phyloP scores from a whole-genome alignment of 2,329 filamentous ascomycete genomes.

The Pseudophaeomoniella oleicola region DNA sequence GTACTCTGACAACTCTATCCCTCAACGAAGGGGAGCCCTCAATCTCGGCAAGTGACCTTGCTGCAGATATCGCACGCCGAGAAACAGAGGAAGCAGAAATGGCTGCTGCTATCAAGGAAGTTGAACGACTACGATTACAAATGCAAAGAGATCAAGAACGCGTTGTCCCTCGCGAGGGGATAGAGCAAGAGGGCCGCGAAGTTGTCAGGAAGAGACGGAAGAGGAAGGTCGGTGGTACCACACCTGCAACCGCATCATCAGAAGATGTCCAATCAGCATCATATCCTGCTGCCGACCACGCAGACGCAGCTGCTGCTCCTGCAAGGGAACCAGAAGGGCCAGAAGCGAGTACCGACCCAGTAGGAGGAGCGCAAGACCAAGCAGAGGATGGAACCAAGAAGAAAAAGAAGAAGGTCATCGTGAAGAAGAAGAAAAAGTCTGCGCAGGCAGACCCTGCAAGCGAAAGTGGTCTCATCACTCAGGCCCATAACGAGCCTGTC shows the following conservation, averaged over 20 bases:
- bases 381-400: too few species aligned
- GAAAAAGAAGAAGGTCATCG: slow-evolving; percentile 10
- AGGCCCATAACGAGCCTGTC: too few species aligned
- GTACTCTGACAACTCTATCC: slow-evolving; percentile 58
- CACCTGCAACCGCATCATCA: too few species aligned
- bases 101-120: slow-evolving; percentile 73
- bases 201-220: slow-evolving; percentile 45
- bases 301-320: slow-evolving; percentile 2
- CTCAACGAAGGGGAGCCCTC: slow-evolving; percentile 30
- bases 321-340: too few species aligned
- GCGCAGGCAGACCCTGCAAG: slow-evolving; percentile 3
- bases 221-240: slow-evolving; percentile 11
- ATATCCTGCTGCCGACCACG: slow-evolving; percentile 1
- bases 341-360: too few species aligned
- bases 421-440: slow-evolving; percentile 9
- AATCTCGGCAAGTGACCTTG: slow-evolving; percentile 9
- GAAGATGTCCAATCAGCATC: too few species aligned
- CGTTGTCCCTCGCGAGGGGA: slow-evolving; percentile 26
- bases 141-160: slow-evolving; percentile 47
- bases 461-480: neutral
- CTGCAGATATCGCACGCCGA: slow-evolving; percentile 38
- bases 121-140: slow-evolving; percentile 71
- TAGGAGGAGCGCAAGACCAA: too few species aligned
- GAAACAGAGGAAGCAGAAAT: slow-evolving; percentile 76
- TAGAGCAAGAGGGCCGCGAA: slow-evolving; percentile 26